Base-by-base conservation (phyloP, 345 rosid genomes). In the Litchi chinensis region DNA sequence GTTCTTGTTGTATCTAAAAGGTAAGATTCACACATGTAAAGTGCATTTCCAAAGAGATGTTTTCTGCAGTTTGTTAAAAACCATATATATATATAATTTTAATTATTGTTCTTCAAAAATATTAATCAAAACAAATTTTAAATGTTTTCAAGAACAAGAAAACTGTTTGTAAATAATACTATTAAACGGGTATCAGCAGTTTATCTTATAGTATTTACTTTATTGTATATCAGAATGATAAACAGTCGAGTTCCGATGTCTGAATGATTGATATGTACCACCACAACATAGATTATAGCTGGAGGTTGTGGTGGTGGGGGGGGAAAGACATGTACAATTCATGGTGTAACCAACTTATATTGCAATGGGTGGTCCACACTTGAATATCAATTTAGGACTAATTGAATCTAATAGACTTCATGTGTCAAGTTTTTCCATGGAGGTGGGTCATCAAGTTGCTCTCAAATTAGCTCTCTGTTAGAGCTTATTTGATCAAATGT, bases 291-390 rank as follows among this genome's bases (percentile, higher is more conserved):
- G 37, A 18, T 7, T 6, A 26, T 65, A 75, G 78, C 71, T 75
- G 78, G 48, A 54, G 21, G 50, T 54, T 39, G 68, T 37, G 26
- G 52, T 7, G 12, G 10, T 46, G 52, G 52, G 12, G 8, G 52
- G 52, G 52, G 52, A 46, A 11, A 11, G 19, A 60, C 40, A 8
- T 16, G 8, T n/a, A 12, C 22, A 43, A 18, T 65, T 22, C 10
- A 65, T 62, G 74, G 74, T 21, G 43, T 41, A 8, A 26, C 69
- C 11, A 24, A 44, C 21, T 74, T 4, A 74, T 62, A 26, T 66
- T 66, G 71, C 50, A n/a, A 13, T 66, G 41, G 64, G 54, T 76
- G 79, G 54, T 76, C 79, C 79, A 76, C 52, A 32, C 52, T 66
- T 21, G 43, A 66, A 48, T 37, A 15, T 1, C 68, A 66, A 66